Base-by-base conservation (phyloP, 116 monocot species). In the Papilionanthe hybrid region DNA sequence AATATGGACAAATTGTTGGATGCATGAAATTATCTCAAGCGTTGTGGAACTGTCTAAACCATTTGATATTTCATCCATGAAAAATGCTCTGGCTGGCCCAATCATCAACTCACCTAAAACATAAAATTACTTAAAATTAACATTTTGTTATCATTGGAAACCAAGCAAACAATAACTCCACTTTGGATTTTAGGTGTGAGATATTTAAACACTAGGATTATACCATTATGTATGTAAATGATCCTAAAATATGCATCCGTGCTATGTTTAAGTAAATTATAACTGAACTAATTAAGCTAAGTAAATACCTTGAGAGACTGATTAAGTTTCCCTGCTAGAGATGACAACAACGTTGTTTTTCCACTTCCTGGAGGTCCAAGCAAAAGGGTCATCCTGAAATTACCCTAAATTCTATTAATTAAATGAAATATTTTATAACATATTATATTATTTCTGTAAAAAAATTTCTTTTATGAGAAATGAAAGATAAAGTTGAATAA, bases 41-140 rank as follows among this genome's bases (percentile, higher is more conserved):
- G 82, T 72, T 42, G 82, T 82, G 19, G 82, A 82, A 49, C 82
- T 82, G 42, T 82, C 82, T 44, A 82, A 18, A 5, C 82, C 82
- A 44, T 71, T 82, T 55, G 79, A 79, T 83, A 79, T 83, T 78
- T 83, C 82, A 55, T 82, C 82, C 82, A 82, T 82, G 48, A 77
- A 69, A 50, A 82, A 67, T 32, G 58, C 82, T 78, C 58, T 56
- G 15, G 19, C 41, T 55, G 82, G 82, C 50, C 82, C 82, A 42
- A 82, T 56, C 43, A 82, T 68, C 68, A 82, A 77, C 30, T 82
- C 82, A 12, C 82, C 77, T 82, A 15, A 65, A 65, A 11, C 9
- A 27, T 65, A 65, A 65, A 22, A 65, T 10, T 65, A 65, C 27
- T 25, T 65, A 18, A 32, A 32, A 57, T 57, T 15, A 57, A 5